phyloP scores from a whole-genome alignment of 257 asterid species.

The Solanum chilense region DNA sequence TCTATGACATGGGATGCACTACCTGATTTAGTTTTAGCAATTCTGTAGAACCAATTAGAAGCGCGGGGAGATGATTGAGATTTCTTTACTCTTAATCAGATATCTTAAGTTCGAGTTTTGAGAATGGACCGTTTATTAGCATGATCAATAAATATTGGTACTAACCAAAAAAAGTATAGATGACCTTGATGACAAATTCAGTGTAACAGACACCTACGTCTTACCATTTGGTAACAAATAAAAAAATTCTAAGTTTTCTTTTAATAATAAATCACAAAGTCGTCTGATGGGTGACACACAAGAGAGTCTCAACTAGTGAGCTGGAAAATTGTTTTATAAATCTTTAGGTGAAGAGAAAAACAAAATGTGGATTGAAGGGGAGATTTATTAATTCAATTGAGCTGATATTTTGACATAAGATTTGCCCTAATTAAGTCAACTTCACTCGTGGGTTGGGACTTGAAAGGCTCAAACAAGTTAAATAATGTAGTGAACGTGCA shows the following conservation, averaged over 20 bases:
- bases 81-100: background rate
- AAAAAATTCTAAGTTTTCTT: background rate
- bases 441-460: background rate
- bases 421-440: background rate
- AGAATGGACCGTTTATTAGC: background rate
- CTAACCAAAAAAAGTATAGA: background rate
- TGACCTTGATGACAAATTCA: background rate
- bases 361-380: background rate
- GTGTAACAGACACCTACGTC: background rate
- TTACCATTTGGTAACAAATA: background rate
- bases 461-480: background rate
- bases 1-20: background rate
- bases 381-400: background rate
- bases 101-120: background rate
- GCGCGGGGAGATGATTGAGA: background rate
- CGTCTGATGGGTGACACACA: background rate
- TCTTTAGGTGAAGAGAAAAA: background rate
- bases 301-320: background rate
- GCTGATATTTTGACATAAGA: background rate
- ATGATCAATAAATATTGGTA: background rate
- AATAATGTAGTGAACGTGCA: background rate
- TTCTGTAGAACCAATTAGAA: background rate
- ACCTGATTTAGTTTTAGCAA: background rate
- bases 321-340: no score
- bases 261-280: background rate